Base-by-base conservation (phyloP, 1,139 yeast species). In the Taiozyma sp. region DNA sequence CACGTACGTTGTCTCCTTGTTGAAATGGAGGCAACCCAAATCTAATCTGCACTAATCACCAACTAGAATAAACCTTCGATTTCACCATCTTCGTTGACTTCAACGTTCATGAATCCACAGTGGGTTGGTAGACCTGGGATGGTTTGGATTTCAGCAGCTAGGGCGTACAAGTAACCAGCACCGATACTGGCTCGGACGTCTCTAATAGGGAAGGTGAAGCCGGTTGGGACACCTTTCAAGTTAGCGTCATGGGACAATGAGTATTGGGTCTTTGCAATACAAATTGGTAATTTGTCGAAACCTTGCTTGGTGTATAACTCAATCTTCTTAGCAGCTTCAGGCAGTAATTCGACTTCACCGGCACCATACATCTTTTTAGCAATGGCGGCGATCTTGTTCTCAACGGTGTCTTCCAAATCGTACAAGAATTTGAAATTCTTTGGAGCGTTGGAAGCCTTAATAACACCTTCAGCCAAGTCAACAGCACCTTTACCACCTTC, bases 241-340 rank as follows among this genome's bases (percentile, higher is more conserved):
- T 79, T 77, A 46, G 98, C 93, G 70, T 93, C 98, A 67, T 91
- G 98, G 16, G 97, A 89, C 62, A 93, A 77, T 19, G 97, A 90
- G 74, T 93, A 93, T 72, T 93, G 99, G 3, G 99, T 93, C 78
- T 93, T 93, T 60, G 99, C 99, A 66, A 93, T 86, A 76, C 99
- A 93, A 62, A 93, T 85, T 55, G 99, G 99, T 66, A 93, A 76
- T 68, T 90, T 78, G 56, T 89, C 93, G 67, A 88, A 93, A 8
- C 98, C 98, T 75, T 91, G 97, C 53, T 78, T 73, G 48, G 95
- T 86, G 75, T 90, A 91, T 50, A 84, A 76, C 54, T 85, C 93
- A 59, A 93, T 82, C 73, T 91, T 89, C 72, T 80, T 75, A 63
- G 83, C 83, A 44, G 99, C 98, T 64, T 84, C 85, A 47, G 90